Percentiles rank a stretch among this genome's conserved stretches.
phyloP scores from a whole-genome alignment of 2,329 filamentous ascomycete genomes.

The Westerdykella ornata region DNA sequence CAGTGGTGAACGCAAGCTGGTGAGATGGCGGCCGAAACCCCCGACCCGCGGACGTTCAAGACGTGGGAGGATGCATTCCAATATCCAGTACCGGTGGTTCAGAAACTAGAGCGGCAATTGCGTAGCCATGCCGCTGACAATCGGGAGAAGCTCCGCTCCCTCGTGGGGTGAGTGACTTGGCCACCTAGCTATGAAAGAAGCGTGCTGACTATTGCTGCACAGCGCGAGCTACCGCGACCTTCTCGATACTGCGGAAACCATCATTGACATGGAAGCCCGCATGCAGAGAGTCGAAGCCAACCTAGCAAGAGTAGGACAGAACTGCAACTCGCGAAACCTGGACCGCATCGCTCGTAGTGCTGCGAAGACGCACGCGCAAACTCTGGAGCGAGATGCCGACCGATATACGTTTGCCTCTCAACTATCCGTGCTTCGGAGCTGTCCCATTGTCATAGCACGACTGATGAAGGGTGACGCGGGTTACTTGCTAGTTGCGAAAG shows the following conservation, averaged over 20 bases:
- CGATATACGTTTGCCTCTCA: conserved; percentile 49
- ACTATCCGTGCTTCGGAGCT: conserved; percentile 52
- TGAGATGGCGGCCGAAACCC: conserved; percentile 49
- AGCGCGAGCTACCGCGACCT: conserved; percentile 76
- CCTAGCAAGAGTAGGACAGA: conserved; percentile 64
- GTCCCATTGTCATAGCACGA: conserved; percentile 48
- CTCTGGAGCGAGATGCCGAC: conserved; percentile 38
- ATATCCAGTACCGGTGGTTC: conserved; percentile 56
- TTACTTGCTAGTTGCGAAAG: conserved; percentile 54
- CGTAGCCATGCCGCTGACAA: conserved; percentile 57
- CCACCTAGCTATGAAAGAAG: not conserved
- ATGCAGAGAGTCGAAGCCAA: conserved; percentile 67
- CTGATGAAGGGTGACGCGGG: conserved; percentile 48
- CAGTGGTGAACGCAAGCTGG: not conserved
- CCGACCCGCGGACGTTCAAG: conserved; percentile 51
- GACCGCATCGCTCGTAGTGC: conserved; percentile 58
- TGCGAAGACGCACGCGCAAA: conserved; percentile 43
- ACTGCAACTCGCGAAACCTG: conserved; percentile 67
- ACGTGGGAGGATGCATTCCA: conserved; percentile 64
- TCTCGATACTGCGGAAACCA: conserved; percentile 86
- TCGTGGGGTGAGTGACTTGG: conserved; percentile 53
- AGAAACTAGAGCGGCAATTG: conserved; percentile 58
- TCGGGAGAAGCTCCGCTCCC: conserved; percentile 58
- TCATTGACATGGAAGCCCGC: conserved; percentile 77
- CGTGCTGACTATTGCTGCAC: not conserved